Evolutionary conservation across 768 basidiomycete species (phyloP).

Genomic region (Lactarius psammicola): DNA sequence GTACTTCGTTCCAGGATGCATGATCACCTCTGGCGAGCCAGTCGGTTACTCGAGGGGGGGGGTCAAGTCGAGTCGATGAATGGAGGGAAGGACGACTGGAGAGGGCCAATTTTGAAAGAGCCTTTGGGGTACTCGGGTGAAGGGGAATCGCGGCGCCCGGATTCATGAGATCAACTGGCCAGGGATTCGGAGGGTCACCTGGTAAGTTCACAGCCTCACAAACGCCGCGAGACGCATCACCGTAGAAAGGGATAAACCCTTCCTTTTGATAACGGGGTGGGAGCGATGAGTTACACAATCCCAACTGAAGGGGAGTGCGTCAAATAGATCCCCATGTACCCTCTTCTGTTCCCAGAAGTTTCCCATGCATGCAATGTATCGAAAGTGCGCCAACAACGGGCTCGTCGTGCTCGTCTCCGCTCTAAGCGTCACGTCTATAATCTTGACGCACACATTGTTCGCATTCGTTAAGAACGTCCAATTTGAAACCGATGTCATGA

Average conservation of each 20-base stretch:
- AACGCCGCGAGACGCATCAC: not conserved
- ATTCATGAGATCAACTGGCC: not conserved
- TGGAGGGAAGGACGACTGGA: not conserved
- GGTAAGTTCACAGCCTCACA: not conserved
- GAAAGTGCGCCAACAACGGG: not conserved
- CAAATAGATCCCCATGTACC: not conserved
- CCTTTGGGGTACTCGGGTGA: not conserved
- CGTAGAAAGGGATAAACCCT: not conserved
- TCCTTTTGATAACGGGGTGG: not conserved
- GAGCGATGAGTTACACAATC: not conserved
- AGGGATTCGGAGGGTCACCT: not conserved
- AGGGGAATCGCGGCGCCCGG: not conserved
- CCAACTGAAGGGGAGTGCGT: not conserved
- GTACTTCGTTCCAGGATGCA: not conserved
- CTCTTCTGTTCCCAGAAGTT: not conserved
- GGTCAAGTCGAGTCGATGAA: not conserved
- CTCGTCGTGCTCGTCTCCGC: constrained; percentile 4
- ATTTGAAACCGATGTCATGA: constrained; percentile 1
- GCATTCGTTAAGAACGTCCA: not conserved
- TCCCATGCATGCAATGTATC: not conserved
- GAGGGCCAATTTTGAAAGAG: not conserved
- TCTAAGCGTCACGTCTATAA: constrained; percentile 9
- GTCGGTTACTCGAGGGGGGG: not conserved
- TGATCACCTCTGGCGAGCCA: not conserved
- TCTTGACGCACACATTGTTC: constrained; percentile 7